Evolutionary conservation across 2,329 filamentous ascomycete species (phyloP), one percentile per base, ranked within the genome.

Genomic region (Paramyrothecium roridum): DNA sequence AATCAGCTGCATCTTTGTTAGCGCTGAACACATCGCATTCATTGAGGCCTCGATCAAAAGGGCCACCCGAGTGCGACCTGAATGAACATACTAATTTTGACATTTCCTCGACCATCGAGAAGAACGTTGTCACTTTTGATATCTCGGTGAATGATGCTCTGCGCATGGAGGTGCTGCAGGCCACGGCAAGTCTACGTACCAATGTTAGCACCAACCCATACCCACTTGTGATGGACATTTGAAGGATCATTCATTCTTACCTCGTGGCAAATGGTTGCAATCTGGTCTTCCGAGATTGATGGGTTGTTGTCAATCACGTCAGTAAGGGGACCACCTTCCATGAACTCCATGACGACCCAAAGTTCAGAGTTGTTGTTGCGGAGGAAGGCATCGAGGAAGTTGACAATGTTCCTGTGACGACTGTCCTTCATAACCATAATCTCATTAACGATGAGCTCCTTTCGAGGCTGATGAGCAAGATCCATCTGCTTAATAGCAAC

Each of bases 401-500:
- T 99, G 74, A 99, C 95, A 78, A 99, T 99, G 74, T 99, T 99
- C 58, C 89, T 88, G 73, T 99, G 95, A 70, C 93, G 90, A 79
- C 91, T 96, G 76, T 99, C 95, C 78, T 98, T 97, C 95, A 99
- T 99, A 57, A 99, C 95, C 78, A 99, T 96, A 68, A 99, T 99
- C 70, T 99, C 95, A 73, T 99, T 99, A 53, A 99, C 95, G 68
- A 99, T 99, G 67, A 99, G 79, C 75, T 99, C 95, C 80, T 99
- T 99, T 56, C 95, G 84, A 50, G 95, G 95, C 73, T 99, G 95
- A 69, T 96, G 95, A 52, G 93, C 91, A 54, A 99, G 84, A 76
- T 99, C 95, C 95, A 99, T 99, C 77, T 99, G 95, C 79, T 99
- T 99, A 71, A 99, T 99, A 46, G 95, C 95, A 59, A 99, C 95